A percentile compares a stretch with the other conserved stretches of the same genome.
Conservation (phyloP, 805 yeast genomes). For the Myxozyma udenii region DNA sequence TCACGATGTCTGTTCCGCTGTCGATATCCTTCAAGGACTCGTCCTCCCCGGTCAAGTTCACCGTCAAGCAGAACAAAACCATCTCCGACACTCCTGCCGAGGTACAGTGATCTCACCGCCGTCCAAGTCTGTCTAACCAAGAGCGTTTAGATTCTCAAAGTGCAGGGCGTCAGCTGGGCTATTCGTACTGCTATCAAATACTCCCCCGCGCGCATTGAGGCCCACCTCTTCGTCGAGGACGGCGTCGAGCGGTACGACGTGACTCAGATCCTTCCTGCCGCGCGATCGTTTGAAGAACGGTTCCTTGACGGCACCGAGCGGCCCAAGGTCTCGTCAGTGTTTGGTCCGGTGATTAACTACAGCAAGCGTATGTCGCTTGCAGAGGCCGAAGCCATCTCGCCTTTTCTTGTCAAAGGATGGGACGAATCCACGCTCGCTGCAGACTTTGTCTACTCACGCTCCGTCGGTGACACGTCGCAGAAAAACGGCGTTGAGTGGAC, state of each 20-base stretch:
- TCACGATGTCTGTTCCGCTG: conserved; percentile 23
- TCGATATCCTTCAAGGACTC: conserved; percentile 15
- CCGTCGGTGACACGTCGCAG: conserved; percentile 24
- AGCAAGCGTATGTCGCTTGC: conserved; percentile 8
- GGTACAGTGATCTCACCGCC: conserved; percentile 2
- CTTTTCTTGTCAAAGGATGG: conserved; percentile 23
- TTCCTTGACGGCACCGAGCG: conserved; percentile 16
- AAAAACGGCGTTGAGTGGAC: conserved; percentile 22
- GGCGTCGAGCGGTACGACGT: conserved; percentile 18
- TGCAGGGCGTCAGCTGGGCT: conserved; percentile 25
- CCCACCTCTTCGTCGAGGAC: conserved; percentile 3
- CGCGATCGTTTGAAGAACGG: conserved; percentile 24
- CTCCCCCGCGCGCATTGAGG: conserved; percentile 12
- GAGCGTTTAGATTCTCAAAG: conserved; percentile 26
- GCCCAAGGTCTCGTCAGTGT: conserved; percentile 19
- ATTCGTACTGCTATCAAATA: conserved; percentile 21
- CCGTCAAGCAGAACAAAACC: conserved; percentile 21
- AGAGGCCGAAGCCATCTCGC: conserved; percentile 13
- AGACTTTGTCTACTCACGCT: conserved; percentile 14
- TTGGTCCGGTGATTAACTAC: conserved; percentile 23
- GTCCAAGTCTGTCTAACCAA: no score
- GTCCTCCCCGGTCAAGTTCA: conserved; percentile 3
- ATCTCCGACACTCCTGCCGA: conserved; percentile 20
- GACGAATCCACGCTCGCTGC: conserved; percentile 5
- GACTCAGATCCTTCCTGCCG: conserved; percentile 22